Conservation (phyloP, 2,329 filamentous ascomycete species). For the Botrytis elliptica region DNA sequence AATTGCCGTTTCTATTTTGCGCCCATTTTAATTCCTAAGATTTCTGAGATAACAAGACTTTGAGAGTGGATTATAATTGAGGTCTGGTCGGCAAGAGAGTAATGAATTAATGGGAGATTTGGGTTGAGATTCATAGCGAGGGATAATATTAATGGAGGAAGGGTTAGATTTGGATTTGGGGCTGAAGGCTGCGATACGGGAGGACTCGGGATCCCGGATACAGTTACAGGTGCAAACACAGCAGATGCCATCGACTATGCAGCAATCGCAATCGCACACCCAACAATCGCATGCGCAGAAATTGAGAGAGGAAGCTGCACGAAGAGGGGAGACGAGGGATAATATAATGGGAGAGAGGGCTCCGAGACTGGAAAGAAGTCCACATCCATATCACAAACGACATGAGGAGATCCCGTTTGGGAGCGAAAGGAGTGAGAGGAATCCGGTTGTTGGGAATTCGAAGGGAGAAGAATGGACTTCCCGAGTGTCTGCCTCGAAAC, state of each 20-base stretch:
- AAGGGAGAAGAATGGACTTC: neutral
- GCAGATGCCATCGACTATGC: neutral
- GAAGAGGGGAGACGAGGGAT: conserved; percentile 7
- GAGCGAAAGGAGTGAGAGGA: conserved; percentile 12
- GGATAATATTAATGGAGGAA: neutral
- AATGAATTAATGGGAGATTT: neutral
- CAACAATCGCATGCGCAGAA: conserved; percentile 20
- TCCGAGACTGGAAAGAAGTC: conserved; percentile 49
- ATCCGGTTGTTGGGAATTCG: neutral
- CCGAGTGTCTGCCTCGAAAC: neutral
- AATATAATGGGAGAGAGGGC: neutral
- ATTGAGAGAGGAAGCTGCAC: conserved; percentile 21
- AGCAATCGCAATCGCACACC: neutral
- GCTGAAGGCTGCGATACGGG: neutral
- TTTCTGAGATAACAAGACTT: neutral
- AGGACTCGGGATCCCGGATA: neutral
- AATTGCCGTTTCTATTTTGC: neutral
- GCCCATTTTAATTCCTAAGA: neutral
- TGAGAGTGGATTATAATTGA: neutral
- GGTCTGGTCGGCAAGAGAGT: neutral
- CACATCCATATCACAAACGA: conserved; percentile 66
- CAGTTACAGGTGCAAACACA: neutral
- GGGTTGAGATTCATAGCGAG: neutral
- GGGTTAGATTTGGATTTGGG: neutral
- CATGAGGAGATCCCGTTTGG: conserved; percentile 54